These are phyloP conservation scores for Grosmannia penicillata DNA, from an alignment of 2,329 filamentous ascomycete genomes.

Conservation along the genomic window DNA sequence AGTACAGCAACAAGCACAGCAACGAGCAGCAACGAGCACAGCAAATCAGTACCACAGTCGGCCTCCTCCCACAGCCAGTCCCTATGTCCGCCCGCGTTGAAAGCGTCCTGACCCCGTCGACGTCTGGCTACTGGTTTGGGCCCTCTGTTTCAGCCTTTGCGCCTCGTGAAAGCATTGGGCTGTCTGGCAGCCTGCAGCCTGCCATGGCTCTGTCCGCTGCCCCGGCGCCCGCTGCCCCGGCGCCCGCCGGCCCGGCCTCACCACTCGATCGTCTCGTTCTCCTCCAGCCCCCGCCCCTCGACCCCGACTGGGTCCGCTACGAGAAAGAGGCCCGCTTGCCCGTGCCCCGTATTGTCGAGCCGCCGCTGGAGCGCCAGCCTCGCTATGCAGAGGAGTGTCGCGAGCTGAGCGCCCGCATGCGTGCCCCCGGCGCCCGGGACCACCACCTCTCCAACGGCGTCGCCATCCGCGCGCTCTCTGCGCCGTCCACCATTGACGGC, in stretches of 20 bases:
- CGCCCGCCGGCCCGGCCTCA: neutral
- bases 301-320: slow-evolving; percentile 24
- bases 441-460: slow-evolving; percentile 21
- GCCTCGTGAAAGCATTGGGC: too few relatives aligned
- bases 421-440: slow-evolving; percentile 20
- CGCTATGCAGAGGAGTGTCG: slow-evolving; percentile 26
- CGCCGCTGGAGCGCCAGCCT: slow-evolving; percentile 20
- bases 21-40: too few relatives aligned
- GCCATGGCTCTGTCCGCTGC: neutral
- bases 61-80: too few relatives aligned
- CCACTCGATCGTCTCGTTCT: slow-evolving; percentile 15
- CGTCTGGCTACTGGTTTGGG: too few relatives aligned
- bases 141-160: too few relatives aligned
- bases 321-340: slow-evolving; percentile 18
- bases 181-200: too few relatives aligned
- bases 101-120: too few relatives aligned
- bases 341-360: slow-evolving; percentile 11
- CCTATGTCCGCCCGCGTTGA: too few relatives aligned
- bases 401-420: slow-evolving; percentile 20
- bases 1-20: too few relatives aligned
- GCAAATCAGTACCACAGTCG: too few relatives aligned
- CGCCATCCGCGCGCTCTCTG: slow-evolving; percentile 14
- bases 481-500: slow-evolving; percentile 19
- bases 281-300: slow-evolving; percentile 20
- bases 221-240: neutral